Base-by-base conservation (phyloP, 2,329 filamentous ascomycete genomes). In the Clarireedia paspali region DNA sequence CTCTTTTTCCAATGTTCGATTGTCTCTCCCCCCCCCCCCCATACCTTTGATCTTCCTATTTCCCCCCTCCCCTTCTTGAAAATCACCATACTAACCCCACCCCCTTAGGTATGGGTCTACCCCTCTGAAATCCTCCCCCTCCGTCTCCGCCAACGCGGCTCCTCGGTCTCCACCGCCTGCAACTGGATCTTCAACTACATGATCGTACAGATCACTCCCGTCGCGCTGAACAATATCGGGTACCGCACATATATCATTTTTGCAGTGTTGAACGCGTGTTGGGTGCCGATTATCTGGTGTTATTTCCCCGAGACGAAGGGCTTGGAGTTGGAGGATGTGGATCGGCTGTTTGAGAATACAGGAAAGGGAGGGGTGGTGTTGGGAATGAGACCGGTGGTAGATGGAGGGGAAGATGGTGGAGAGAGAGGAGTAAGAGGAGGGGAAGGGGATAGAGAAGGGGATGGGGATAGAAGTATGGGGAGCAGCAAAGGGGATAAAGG, bases 241-340 rank as follows among this genome's bases (percentile, higher is more conserved):
- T 78, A 68, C 59, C 62, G 59, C 10, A 72, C 70, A 26, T 72
- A 72, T 53, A 68, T 72, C 6, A 66, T 72, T 9, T 71, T 68
- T 50, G 66, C 62, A 12, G 64, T 63, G 10, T 54, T 71, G 1
- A 60, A 68, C 36, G 62, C 66, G 1, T 45, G 66, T 26, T 64
- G 67, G 40, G 68, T 74, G 15, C 71, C 71, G 0, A 82, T 83
- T 47, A 78, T 85, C 45, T 86, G 78, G 72, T 82, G 83, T 65
- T 77, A 82, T 63, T 83, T 84, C 3, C 83, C 82, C 0, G 83
- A 87, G 68, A 86, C 83, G 0, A 85, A 84, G 66, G 75, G 81
- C 0, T 68, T 85, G 2, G 81, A 80, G 0, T 73, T 87, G 0
- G 84, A 87, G 63, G 83, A 86, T 64, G 82, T 87, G 73, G 81